A percentile compares a stretch with the other conserved stretches of the same genome.
phyloP scores from a whole-genome alignment of 306 rosid species.

The Trifolium repens region DNA sequence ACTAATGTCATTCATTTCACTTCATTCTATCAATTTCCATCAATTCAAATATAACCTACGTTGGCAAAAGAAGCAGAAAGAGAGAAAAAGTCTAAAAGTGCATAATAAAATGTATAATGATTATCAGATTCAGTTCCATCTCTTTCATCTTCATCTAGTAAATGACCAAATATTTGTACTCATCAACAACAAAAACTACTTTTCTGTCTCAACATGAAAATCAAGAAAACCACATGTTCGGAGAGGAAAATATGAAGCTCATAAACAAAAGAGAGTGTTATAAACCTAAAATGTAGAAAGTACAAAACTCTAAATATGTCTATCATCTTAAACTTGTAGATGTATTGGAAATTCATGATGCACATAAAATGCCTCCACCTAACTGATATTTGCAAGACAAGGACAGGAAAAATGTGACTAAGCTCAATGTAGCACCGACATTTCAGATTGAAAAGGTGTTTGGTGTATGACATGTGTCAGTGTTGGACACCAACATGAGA shows the following conservation, averaged over 20 bases:
- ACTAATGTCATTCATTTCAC: background rate
- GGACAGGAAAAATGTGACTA: slow-evolving; percentile 4
- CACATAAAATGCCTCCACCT: slow-evolving; percentile 15
- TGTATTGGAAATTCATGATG: slow-evolving; percentile 7
- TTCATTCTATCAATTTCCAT: background rate
- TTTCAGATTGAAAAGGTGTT: background rate
- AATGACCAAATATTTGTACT: slow-evolving; percentile 5
- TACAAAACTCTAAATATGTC: slow-evolving; percentile 2
- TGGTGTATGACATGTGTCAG: background rate
- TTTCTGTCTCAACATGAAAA: background rate
- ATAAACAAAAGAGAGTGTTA: background rate
- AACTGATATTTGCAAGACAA: slow-evolving; percentile 18
- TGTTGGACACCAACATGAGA: too few relatives aligned
- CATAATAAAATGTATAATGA: background rate
- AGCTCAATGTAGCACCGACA: background rate
- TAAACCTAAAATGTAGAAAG: background rate
- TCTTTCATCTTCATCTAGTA: slow-evolving; percentile 4
- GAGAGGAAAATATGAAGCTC: slow-evolving; percentile 24
- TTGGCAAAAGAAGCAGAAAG: background rate
- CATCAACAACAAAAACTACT: background rate
- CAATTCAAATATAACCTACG: background rate
- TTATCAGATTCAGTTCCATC: slow-evolving; percentile 25
- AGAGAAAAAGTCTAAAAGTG: background rate
- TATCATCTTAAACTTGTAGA: background rate
- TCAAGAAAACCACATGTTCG: background rate